These are phyloP conservation scores for Cryptomeria japonica DNA, from an alignment of 75 land plant species.

Conservation along the genomic window DNA sequence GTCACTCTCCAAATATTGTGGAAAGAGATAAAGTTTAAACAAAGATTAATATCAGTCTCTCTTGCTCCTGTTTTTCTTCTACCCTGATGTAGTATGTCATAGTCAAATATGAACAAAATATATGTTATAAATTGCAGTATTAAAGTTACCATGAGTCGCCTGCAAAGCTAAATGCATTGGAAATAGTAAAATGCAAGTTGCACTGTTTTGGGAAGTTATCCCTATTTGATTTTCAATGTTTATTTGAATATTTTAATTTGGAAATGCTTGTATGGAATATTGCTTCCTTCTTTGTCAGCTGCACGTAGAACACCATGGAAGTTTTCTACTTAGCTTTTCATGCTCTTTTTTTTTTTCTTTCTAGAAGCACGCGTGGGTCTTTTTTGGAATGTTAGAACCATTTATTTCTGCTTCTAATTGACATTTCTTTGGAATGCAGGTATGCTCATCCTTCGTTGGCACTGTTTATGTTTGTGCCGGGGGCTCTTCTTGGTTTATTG, in stretches of 20 bases:
- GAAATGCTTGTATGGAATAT: not conserved
- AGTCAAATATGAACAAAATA: not conserved
- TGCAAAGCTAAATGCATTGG: not conserved
- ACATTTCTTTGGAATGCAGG: slow-evolving; percentile 36
- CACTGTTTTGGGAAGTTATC: not conserved
- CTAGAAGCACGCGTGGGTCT: not conserved
- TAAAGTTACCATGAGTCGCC: not conserved
- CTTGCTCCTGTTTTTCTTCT: not conserved
- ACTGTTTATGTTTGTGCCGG: slow-evolving; percentile 76
- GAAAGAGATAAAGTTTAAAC: not conserved
- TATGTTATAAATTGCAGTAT: not conserved
- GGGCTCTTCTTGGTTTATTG: slow-evolving; percentile 71
- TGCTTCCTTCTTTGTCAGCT: not conserved
- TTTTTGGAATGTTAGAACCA: not conserved
- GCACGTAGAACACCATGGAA: not conserved
- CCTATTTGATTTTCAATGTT: not conserved
- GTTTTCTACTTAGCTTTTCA: not conserved
- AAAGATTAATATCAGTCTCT: not conserved
- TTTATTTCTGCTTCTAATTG: not conserved
- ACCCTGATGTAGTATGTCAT: not conserved
- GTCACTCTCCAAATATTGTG: not conserved
- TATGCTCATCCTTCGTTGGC: slow-evolving; percentile 86
- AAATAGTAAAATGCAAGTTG: not conserved
- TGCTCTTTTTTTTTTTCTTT: not conserved
- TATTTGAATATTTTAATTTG: not conserved